Base-by-base conservation (phyloP, 768 basidiomycete genomes). In the Calocybe cyanea region DNA sequence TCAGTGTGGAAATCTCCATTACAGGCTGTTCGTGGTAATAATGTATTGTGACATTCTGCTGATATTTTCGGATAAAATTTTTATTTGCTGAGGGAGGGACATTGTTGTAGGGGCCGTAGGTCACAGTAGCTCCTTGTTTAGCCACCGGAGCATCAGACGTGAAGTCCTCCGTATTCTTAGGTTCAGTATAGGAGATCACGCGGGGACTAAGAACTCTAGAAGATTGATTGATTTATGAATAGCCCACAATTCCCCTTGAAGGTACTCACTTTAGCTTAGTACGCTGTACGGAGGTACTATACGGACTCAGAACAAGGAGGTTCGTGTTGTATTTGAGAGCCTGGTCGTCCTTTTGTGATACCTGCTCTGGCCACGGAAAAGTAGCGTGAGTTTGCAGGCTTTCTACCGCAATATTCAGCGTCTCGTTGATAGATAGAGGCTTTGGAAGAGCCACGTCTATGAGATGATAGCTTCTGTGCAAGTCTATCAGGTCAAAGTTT, bases 101-200 rank as follows among this genome's bases (percentile, higher is more conserved):
- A 48, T 83, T 77, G 59, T 80, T 76, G 68, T 81, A 96, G 11
- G 94, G 93, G 1, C 94, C 94, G 54, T 94, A 94, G 9, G 89
- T 92, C 28, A 96, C 64, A 4, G 86, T 86, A 7, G 85, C 74
- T 30, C 90, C 87, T 36, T 86, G 78, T 63, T 88, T 87, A 31
- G 83, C 81, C 10, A 76, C 83, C 4, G 77, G 58, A 19, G 63
- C 67, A n/a, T 85, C 85, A 14, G 70, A 63, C 13, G 80, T 74
- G 61, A 88, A 85, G 30, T 65, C 70, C 3, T 80, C 75, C 14
- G 85, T 54, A 23, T 72, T 66, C 52, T 81, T 69, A 2, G 89
- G 88, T 2, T 77, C 78, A 38, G 85, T 85, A 65, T 81, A 83
- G 10, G 84, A 85, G 51, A 80, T 71, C 45, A 96, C 73, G 43